Conservation (phyloP, 1,284 basidiomycete species). For the Ganoderma leucocontextum region DNA sequence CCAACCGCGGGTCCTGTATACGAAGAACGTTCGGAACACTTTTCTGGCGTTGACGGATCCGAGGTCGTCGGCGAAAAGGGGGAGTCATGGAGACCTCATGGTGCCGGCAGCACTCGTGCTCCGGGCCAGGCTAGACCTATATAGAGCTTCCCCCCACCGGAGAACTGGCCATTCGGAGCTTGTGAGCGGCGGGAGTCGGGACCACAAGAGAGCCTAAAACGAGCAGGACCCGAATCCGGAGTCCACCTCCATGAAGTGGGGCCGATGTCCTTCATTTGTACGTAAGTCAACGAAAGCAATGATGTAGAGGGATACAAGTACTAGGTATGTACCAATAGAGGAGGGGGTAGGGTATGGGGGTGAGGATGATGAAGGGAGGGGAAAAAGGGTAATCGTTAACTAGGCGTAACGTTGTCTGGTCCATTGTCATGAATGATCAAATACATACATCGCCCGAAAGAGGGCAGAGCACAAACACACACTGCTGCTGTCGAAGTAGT, state of each 20-base stretch:
- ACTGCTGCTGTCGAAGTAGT: not conserved
- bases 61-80: not conserved
- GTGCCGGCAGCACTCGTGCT: not conserved
- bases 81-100: not conserved
- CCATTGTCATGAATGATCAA: not conserved
- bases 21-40: not conserved
- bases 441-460: not conserved
- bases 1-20: too few relatives aligned
- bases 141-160: too few relatives aligned
- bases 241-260: not conserved
- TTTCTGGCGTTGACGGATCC: not conserved
- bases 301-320: not conserved
- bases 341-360: not conserved
- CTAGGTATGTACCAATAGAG: conserved; percentile 3
- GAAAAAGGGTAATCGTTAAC: not conserved
- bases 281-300: not conserved
- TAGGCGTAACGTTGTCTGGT: not conserved
- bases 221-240: not conserved
- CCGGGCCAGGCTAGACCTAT: not conserved
- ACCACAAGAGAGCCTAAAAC: not conserved
- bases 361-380: not conserved
- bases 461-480: not conserved
- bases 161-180: not conserved
- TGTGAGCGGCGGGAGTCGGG: not conserved
- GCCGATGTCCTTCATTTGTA: not conserved